Evolutionary conservation across 805 yeast species (phyloP), one percentile per base, ranked within the genome.

Genomic region (Ogataea thermomethanolica): DNA sequence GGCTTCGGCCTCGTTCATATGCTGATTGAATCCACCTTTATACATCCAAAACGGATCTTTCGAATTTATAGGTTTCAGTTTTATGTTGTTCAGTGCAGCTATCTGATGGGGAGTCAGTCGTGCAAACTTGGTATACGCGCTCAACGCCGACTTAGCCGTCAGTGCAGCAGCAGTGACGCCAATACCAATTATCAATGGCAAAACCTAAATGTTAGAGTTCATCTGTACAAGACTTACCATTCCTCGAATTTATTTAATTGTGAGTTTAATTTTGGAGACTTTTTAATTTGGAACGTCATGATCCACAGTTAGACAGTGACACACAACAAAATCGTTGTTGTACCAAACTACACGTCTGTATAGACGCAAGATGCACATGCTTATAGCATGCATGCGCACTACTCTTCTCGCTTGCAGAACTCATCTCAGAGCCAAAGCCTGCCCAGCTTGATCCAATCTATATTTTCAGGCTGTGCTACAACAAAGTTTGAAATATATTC

Each of bases 1-100:
- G 4, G 91, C 91, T 52, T 84, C 95, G 35, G 70, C 67, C 43
- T 84, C 86, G 6, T 74, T 76, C 88, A 84, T 83, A 35, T 65
- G 69, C 5, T 59, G 56, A n/a, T 73, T 70, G 54, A 84, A 84
- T 0, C 87, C 79, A 11, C 95, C 95, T 12, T 65, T 68, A 30
- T 60, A 72, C 44, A 64, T 61, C 30, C 66, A 62, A 44, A 68
- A 71, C 17, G 43, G 41, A 20, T 41, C 39, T 35, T 35, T 35
- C 10, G 43, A 20, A 10, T 26, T 28, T 7, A 37, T 15, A 5
- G 48, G 38, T 46, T 51, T 27, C 35, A 47, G 17, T 7, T 30
- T 31, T 29, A 71, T 62, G 5, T 65, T 65, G 41, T 72, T 72
- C 35, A 71, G 42, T 5, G 56, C 48, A 2, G 75, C 73, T 11